Evolutionary conservation across 2,329 filamentous ascomycete species (phyloP), one percentile per base, ranked within the genome.

Genomic region (Pseudogymnoascus sp.): DNA sequence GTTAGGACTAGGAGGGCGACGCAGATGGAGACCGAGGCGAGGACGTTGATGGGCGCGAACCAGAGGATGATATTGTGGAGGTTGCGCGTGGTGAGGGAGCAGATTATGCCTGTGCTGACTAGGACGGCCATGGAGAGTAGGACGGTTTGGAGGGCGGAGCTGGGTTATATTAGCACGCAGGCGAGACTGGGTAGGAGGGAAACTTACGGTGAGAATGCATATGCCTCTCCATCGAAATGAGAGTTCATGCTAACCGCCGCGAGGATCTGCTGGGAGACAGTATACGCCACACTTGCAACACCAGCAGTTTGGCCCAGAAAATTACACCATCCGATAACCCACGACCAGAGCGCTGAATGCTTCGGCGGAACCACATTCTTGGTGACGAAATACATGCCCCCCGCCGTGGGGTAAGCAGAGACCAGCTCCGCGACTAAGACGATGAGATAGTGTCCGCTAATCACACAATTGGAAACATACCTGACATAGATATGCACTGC

Each of bases 271-370:
- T 87, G 84, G 15, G 81, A 80, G 57, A 86, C 81, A 0, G 82
- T 84, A 63, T 86, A 87, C 15, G 80, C 82, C 47, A 87, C 77
- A 68, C 82, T 84, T 8, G 83, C 82, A 10, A 85, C 83, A 37
- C 84, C 84, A 10, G 82, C 81, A 6, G 83, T 84, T 71, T 87
- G 84, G 6, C 84, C 84, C 0, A 87, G 76, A 33, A 87, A 79
- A 65, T 87, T 87, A 68, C 82, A 84, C 84, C 84, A 86, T n/a
- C 84, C 84, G 61, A 86, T 83, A 44, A 86, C 75, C 84, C 84
- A 87, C 0, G 83, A 80, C 77, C 83, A 86, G 10, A 85, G 78
- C 1, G 84, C 80, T 31, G 85, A 82, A 68, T 85, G 79, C 61
- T 84, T 77, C 13, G 77, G 74, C 7, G 84, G 84, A 1, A 86